Percentiles rank a stretch among this genome's conserved stretches.
These are phyloP conservation scores for Mentha longifolia DNA, from an alignment of 257 asterid genomes.

Conservation along the genomic window DNA sequence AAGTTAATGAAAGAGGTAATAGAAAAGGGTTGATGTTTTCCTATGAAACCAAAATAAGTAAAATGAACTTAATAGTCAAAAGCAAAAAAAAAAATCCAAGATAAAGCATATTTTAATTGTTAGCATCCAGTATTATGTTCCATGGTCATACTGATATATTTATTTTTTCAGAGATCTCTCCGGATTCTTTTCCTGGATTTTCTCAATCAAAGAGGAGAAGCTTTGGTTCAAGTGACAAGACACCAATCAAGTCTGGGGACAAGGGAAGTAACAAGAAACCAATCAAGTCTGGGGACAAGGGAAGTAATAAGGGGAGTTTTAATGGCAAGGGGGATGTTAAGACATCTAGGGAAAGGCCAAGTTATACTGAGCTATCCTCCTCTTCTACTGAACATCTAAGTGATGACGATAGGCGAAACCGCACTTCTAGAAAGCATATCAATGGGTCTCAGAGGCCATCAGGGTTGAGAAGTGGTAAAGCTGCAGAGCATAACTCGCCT, in stretches of 20 bases:
- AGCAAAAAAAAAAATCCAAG: background rate
- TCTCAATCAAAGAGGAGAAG: slow-evolving; percentile 40
- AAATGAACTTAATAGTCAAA: background rate
- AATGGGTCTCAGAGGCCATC: slow-evolving; percentile 43
- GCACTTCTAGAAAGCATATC: slow-evolving; percentile 34
- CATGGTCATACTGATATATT: slow-evolving; percentile 28
- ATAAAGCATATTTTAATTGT: background rate
- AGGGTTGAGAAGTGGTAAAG: slow-evolving; percentile 40
- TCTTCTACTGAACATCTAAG: slow-evolving; percentile 61
- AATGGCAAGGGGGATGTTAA: slow-evolving; percentile 45
- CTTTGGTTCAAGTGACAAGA: slow-evolving; percentile 38
- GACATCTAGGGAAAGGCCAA: slow-evolving; percentile 42
- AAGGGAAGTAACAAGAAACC: slow-evolving; percentile 39
- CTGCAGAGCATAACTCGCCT: slow-evolving; percentile 39
- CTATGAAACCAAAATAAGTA: background rate
- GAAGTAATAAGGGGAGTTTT: slow-evolving; percentile 35
- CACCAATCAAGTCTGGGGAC: slow-evolving; percentile 41
- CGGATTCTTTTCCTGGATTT: slow-evolving; percentile 39
- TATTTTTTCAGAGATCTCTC: slow-evolving; percentile 46
- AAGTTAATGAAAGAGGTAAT: slow-evolving; percentile 53
- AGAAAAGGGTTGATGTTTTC: slow-evolving; percentile 1
- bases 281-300: slow-evolving; percentile 48
- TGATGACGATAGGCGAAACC: slow-evolving; percentile 46
- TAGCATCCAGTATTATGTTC: slow-evolving; percentile 25
- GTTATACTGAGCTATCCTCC: slow-evolving; percentile 49